Base-by-base conservation (phyloP, 192 early-diverging fungal species). In the Geranomyces michiganensis region DNA sequence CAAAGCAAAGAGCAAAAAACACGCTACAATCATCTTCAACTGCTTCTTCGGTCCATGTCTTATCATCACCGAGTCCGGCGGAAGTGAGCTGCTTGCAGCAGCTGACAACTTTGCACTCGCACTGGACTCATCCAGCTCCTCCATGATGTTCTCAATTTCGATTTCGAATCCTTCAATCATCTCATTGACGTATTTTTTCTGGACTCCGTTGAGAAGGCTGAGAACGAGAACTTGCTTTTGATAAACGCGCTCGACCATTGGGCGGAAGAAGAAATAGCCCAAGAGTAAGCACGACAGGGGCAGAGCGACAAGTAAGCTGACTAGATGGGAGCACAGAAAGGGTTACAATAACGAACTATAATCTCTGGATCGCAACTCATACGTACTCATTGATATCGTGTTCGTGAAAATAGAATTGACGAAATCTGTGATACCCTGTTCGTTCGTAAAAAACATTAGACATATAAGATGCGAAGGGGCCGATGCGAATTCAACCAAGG, bases 131-230 rank as follows among this genome's bases (percentile, higher is more conserved):
- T 70, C 71, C 13, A 73, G 32, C 30, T 73, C 71, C 22, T 73
- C 71, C 49, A 73, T 55, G 1, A 73, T 56, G 31, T 44, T 59
- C 41, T 73, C 62, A 90, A 87, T 68, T 66, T 93, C 77, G 78
- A 82, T 33, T 72, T 93, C 67, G 68, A 87, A 29, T 62, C 78
- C 26, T 53, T 92, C 51, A 17, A 73, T 44, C 32, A 29, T 48
- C 41, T 58, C 41, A 22, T 49, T 65, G 6, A 58, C 63, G 31
- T 51, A 66, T 44, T 73, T 55, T 29, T 44, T 27, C 8, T 62
- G 53, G 3, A 73, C 15, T n/a, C 33, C 27, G 13, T 21, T 41
- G 22, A 64, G 21, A 13, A 73, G 63, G 17, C 27, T 33, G 21
- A 73, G 51, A 33, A 73, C 27, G 22, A 41, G 71, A 14, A 73